Evolutionary conservation across 106 monocot species (phyloP).

Genomic region (Gastrodia elata): DNA sequence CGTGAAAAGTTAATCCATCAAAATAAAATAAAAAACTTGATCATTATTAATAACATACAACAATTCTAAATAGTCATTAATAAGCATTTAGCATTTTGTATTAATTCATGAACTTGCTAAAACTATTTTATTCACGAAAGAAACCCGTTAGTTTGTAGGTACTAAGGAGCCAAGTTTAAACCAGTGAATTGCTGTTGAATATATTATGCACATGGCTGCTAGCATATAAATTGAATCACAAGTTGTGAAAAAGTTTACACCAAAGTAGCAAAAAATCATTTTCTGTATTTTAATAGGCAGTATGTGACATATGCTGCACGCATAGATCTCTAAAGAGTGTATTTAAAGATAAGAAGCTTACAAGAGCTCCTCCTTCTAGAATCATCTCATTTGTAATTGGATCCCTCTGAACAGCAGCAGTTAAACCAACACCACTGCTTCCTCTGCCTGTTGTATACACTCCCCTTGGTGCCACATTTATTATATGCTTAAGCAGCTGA

Average conservation of each 20-base stretch:
- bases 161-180: neutral
- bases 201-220: neutral
- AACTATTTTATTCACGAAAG: neutral
- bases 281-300: neutral
- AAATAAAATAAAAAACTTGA: too few species aligned
- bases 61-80: neutral
- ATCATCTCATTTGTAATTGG: slow-evolving; percentile 92
- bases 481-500: slow-evolving; percentile 92
- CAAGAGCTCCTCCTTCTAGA: slow-evolving; percentile 98
- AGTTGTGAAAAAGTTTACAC: neutral
- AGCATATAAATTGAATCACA: neutral
- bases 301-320: neutral
- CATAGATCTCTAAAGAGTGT: neutral
- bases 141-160: neutral
- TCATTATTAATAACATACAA: too few species aligned
- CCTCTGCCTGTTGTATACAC: slow-evolving; percentile 93
- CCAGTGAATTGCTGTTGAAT: neutral
- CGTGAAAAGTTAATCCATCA: too few species aligned
- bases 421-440: slow-evolving; percentile 94
- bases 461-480: slow-evolving; percentile 93
- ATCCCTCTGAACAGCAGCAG: slow-evolving; percentile 96
- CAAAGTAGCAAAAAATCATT: neutral
- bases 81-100: neutral
- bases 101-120: neutral
- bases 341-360: slow-evolving; percentile 15